A percentile compares a stretch with the other conserved stretches of the same genome.
Evolutionary conservation across 2,329 filamentous ascomycete genomes (phyloP).

Genomic region (Xylariaceae sp.): DNA sequence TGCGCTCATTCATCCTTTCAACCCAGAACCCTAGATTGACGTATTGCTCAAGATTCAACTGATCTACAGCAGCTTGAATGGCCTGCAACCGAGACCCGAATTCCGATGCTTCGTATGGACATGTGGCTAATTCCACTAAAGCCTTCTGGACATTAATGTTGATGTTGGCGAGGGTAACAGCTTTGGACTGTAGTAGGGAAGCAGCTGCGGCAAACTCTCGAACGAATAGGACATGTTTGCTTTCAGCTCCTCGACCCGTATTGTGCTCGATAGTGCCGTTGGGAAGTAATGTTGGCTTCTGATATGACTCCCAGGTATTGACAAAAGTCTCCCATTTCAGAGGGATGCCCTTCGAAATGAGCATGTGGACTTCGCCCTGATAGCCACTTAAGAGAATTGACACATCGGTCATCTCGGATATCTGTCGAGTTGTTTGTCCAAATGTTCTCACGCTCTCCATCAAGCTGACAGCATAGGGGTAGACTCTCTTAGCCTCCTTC

Average conservation of each 20-base stretch:
- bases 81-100: slow-evolving; percentile 78
- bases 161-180: slow-evolving; percentile 71
- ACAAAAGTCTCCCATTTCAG: slow-evolving; percentile 98
- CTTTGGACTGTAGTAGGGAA: slow-evolving; percentile 84
- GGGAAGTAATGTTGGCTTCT: slow-evolving; percentile 54
- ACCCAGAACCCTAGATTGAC: slow-evolving; percentile 93
- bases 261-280: slow-evolving; percentile 57
- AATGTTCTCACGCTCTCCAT: slow-evolving; percentile 98
- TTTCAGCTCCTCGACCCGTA: slow-evolving; percentile 60
- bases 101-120: slow-evolving; percentile 73
- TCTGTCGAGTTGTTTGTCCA: slow-evolving; percentile 79
- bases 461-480: slow-evolving; percentile 93
- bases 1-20: slow-evolving; percentile 75
- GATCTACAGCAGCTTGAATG: slow-evolving; percentile 90
- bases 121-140: slow-evolving; percentile 76
- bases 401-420: slow-evolving; percentile 81
- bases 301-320: slow-evolving; percentile 88
- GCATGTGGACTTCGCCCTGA: slow-evolving; percentile 79
- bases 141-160: slow-evolving; percentile 79
- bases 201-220: slow-evolving; percentile 87
- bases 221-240: slow-evolving; percentile 94
- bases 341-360: slow-evolving; percentile 83
- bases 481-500: slow-evolving; percentile 97
- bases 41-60: slow-evolving; percentile 93
- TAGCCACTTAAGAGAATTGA: slow-evolving; percentile 86